phyloP scores from a whole-genome alignment of 768 basidiomycete species.

The Hygrocybe coccinea region DNA sequence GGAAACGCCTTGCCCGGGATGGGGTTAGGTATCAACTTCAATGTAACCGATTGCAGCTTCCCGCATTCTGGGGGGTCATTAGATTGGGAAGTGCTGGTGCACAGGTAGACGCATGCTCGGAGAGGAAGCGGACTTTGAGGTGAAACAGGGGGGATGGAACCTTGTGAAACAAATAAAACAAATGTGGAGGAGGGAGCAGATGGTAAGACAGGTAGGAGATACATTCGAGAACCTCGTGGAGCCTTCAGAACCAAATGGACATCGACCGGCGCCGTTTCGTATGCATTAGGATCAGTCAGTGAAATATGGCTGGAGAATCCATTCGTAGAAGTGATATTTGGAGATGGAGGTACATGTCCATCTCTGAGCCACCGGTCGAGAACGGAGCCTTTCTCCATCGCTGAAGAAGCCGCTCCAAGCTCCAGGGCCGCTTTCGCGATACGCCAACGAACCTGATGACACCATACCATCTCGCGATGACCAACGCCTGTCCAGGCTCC shows the following conservation, averaged over 20 bases:
- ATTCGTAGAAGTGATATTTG: slow-evolving; percentile 10
- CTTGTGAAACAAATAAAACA: slow-evolving; percentile 57
- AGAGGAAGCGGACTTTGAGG: slow-evolving; percentile 47
- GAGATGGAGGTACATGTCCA: slow-evolving; percentile 43
- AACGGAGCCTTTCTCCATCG: slow-evolving; percentile 29
- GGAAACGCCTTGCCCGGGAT: slow-evolving; percentile 53
- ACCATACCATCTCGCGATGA: slow-evolving; percentile 97
- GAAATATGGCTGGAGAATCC: slow-evolving; percentile 13
- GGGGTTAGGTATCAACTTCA: slow-evolving; percentile 64
- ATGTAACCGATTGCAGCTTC: slow-evolving; percentile 38
- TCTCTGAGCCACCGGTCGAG: slow-evolving; percentile 70
- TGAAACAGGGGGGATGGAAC: slow-evolving; percentile 45
- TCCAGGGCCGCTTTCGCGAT: slow-evolving; percentile 78
- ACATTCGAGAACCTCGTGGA: slow-evolving; percentile 40
- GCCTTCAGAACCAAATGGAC: slow-evolving; percentile 39
- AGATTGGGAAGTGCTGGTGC: slow-evolving; percentile 26
- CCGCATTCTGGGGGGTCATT: slow-evolving; percentile 30
- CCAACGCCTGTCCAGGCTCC: slow-evolving; percentile 96
- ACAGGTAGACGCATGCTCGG: slow-evolving; percentile 44
- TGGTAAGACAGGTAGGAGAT: slow-evolving; percentile 46
- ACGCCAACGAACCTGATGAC: slow-evolving; percentile 91
- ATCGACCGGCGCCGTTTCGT: slow-evolving; percentile 36
- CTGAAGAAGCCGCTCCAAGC: slow-evolving; percentile 36
- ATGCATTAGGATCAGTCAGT: slow-evolving; percentile 21
- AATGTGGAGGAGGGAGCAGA: slow-evolving; percentile 30